Evolutionary conservation across 306 rosid species (phyloP).

Genomic region (Vigna reflexopilosa): DNA sequence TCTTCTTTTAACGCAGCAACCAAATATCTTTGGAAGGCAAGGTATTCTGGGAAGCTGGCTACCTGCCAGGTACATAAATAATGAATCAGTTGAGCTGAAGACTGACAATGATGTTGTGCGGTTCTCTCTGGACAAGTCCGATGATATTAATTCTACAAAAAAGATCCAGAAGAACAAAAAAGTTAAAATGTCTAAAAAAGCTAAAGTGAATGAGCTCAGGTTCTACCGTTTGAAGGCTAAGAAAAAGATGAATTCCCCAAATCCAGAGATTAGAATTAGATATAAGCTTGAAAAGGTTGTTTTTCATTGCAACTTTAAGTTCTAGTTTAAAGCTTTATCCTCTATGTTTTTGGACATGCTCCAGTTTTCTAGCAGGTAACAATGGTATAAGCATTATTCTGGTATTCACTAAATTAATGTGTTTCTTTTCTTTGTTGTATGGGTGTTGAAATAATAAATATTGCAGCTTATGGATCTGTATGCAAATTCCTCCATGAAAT

Average conservation of each 20-base stretch:
- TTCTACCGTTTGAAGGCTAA: constrained; percentile 85
- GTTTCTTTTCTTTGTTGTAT: background rate
- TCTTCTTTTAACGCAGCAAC: constrained; percentile 39
- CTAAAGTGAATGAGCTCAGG: constrained; percentile 79
- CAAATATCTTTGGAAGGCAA: constrained; percentile 29
- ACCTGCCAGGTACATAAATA: constrained; percentile 58
- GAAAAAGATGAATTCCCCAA: constrained; percentile 87
- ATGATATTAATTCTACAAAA: constrained; percentile 31
- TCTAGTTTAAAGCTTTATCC: constrained; percentile 23
- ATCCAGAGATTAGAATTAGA: constrained; percentile 88
- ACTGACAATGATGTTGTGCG: constrained; percentile 57
- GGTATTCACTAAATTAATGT: constrained; percentile 18
- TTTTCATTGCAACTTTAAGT: background rate
- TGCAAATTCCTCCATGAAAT: constrained; percentile 15
- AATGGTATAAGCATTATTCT: background rate
- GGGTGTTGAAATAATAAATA: constrained; percentile 29
- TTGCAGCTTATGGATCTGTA: constrained; percentile 21
- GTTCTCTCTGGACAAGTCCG: constrained; percentile 59
- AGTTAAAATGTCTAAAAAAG: constrained; percentile 69
- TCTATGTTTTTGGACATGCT: constrained; percentile 17
- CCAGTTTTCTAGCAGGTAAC: constrained; percentile 7
- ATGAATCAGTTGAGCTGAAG: constrained; percentile 63
- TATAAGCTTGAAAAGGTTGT: constrained; percentile 87
- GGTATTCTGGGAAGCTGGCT: constrained; percentile 48
- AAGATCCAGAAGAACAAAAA: constrained; percentile 48